A percentile compares a stretch with the other conserved stretches of the same genome.
These are phyloP conservation scores for Alliaria petiolata DNA, from an alignment of 345 rosid genomes.

Conservation along the genomic window DNA sequence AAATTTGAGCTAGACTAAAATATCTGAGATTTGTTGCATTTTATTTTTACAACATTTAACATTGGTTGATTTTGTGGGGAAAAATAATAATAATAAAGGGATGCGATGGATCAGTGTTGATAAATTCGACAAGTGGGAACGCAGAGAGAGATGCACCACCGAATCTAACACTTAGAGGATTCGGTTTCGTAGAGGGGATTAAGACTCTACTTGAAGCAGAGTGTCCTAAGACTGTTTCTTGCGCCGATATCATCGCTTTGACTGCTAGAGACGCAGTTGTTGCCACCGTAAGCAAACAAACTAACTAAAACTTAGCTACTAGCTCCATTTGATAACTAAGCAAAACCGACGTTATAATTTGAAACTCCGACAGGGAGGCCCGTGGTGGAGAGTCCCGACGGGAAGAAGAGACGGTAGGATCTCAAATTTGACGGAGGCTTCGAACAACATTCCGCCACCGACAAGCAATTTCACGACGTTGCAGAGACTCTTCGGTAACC, in stretches of 20 bases:
- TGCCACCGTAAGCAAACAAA: slow-evolving; percentile 45
- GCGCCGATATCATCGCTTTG: slow-evolving; percentile 70
- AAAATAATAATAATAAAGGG: slow-evolving; percentile 40
- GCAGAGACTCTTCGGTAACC: slow-evolving; percentile 41
- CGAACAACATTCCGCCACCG: slow-evolving; percentile 54
- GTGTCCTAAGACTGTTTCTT: slow-evolving; percentile 75
- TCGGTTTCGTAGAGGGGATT: slow-evolving; percentile 62
- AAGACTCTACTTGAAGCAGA: slow-evolving; percentile 61
- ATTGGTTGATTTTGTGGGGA: background rate
- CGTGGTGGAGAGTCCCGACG: slow-evolving; percentile 81
- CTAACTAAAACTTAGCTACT: background rate
- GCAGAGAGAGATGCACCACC: slow-evolving; percentile 62
- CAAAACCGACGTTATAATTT: background rate
- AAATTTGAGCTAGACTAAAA: background rate
- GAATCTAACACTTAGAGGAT: slow-evolving; percentile 65
- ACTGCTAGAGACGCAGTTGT: slow-evolving; percentile 71
- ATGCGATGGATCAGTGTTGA: slow-evolving; percentile 80
- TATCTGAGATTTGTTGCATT: background rate
- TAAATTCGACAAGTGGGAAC: slow-evolving; percentile 63
- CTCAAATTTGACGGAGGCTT: slow-evolving; percentile 58
- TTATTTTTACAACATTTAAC: background rate
- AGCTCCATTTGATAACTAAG: no score
- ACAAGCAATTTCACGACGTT: slow-evolving; percentile 53
- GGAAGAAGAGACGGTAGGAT: slow-evolving; percentile 74
- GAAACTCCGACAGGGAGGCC: slow-evolving; percentile 52